Evolutionary conservation across 1,284 basidiomycete species (phyloP), one percentile per base, ranked within the genome.

Genomic region (Pseudozyma pruni): DNA sequence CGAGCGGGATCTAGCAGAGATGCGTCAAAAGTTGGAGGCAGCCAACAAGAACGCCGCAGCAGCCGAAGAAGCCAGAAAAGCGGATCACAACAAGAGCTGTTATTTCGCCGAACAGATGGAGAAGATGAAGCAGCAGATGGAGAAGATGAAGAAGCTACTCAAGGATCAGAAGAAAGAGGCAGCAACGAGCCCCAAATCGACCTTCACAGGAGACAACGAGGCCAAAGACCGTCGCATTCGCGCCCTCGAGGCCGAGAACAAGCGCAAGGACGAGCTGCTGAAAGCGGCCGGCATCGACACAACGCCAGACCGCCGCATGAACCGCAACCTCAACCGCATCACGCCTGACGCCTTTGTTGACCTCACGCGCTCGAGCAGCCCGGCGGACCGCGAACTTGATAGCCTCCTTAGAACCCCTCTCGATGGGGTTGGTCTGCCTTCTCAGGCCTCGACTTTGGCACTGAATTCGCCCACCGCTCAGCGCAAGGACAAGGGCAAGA

Each of bases 41-140:
- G 57, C 57, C 10, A 9, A 38, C 1, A 19, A 17, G 2, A 42
- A 41, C 27, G 27, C 27, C 1, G 42, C 31, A 1, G 44, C 44
- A 5, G 58, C 50, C 3, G 50, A 56, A 7, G 38, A 29, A 6
- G 53, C 45, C 31, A 45, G 64, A 14, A 34, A 22, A 7, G 23
- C 35, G 1, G 35, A 45, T 6, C 55, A 66, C 38, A 32, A 43
- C 9, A 66, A 66, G 34, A 59, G 39, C 34, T 59, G 55, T 39
- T 17, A 32, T 19, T 53, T 68, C 13, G 57, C 57, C 4, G 33
- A 41, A 5, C 64, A 67, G 41, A 44, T 67, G 19, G 37, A 40
- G 5, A 32, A 58, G 35, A 16, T 47, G n/a, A 42, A 51, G 38
- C 57, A 46, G n/a, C 64, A 67, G 41, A 44, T 67, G 19, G 37